Evolutionary conservation across 352 stramenopile genomes (phyloP), one percentile per base, ranked within the genome.

Genomic region (Phytophthora parvispora): DNA sequence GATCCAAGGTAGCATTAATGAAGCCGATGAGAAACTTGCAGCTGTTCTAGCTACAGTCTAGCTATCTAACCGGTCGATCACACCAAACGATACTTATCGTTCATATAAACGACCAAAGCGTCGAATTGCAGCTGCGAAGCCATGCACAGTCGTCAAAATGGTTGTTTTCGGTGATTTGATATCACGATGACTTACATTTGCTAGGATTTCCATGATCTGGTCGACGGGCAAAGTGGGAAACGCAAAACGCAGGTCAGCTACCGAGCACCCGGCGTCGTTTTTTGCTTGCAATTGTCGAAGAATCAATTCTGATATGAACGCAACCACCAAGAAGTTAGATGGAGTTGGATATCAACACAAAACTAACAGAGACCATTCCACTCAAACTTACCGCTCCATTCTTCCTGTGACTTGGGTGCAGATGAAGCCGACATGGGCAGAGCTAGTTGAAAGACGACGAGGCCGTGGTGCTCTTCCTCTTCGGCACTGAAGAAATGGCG

Each of bases 401-500:
- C 81, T 47, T 89, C 80, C 15, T 68, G 58, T 0, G 81, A 72
- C 43, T 72, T 76, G 31, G 24, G 60, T 40, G 24, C 32, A 54
- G 64, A 61, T 24, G 56, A 68, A 49, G 22, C 34, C 42, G 48
- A 28, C 36, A 13, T 18, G 36, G 64, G 28, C 1, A 81, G 59
- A 6, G 64, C 50, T 8, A 93, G 64, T 52, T 93, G 75, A 56
- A 93, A 90, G 3, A 93, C 78, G 32, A 84, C 79, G 18, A 93
- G 69, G 1, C 85, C 85, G 52, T 86, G 72, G 6, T 77, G 65
- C 15, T 66, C 64, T 58, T 93, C 85, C 51, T 93, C 83, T 4
- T 78, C 64, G 6, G 65, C 53, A n/a, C 85, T 91, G 57, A 91
- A 82, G 27, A 90, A 90, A 52, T 90, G 83, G 13, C 86, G 76